phyloP scores from a whole-genome alignment of 2,329 filamentous ascomycete species.

The Hymenoscyphus scutula region DNA sequence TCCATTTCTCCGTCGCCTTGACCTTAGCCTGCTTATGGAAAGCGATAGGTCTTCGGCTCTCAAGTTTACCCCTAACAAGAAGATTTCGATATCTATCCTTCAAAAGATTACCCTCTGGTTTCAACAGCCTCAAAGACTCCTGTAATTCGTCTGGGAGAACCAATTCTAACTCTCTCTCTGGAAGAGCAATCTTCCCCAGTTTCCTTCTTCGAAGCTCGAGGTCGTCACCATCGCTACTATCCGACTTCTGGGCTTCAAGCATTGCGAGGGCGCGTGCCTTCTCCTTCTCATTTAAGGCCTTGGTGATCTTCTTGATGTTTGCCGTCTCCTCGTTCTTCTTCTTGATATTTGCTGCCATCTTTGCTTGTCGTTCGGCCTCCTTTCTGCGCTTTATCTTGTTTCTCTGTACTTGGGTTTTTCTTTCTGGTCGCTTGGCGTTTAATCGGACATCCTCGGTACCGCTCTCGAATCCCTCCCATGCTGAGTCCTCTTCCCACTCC shows the following conservation, averaged over 20 bases:
- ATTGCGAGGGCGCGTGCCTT: slow-evolving; percentile 44
- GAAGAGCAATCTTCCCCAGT: slow-evolving; percentile 71
- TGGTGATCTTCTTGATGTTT: slow-evolving; percentile 68
- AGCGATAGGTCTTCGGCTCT: slow-evolving; percentile 73
- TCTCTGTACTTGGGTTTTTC: slow-evolving; percentile 82
- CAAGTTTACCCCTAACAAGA: slow-evolving; percentile 84
- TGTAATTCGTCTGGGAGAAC: slow-evolving; percentile 80
- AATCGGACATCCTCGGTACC: slow-evolving; percentile 65
- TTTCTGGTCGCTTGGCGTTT: slow-evolving; percentile 71
- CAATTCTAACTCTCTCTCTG: slow-evolving; percentile 77
- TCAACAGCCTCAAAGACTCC: slow-evolving; percentile 75
- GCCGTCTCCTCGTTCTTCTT: slow-evolving; percentile 69
- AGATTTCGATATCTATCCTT: slow-evolving; percentile 89
- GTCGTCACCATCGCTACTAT: slow-evolving; percentile 57
- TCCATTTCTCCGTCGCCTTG: slow-evolving; percentile 92
- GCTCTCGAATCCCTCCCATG: slow-evolving; percentile 88
- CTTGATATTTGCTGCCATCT: slow-evolving; percentile 73
- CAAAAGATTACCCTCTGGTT: slow-evolving; percentile 93
- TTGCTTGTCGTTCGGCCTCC: slow-evolving; percentile 74
- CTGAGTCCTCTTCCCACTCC: slow-evolving; percentile 82
- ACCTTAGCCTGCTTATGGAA: slow-evolving; percentile 81
- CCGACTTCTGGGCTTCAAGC: slow-evolving; percentile 47
- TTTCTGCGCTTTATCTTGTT: slow-evolving; percentile 89
- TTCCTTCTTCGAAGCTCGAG: slow-evolving; percentile 66
- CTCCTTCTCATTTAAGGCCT: slow-evolving; percentile 60